These are phyloP conservation scores for Terana coerulea DNA, from an alignment of 768 basidiomycete species.

Conservation along the genomic window DNA sequence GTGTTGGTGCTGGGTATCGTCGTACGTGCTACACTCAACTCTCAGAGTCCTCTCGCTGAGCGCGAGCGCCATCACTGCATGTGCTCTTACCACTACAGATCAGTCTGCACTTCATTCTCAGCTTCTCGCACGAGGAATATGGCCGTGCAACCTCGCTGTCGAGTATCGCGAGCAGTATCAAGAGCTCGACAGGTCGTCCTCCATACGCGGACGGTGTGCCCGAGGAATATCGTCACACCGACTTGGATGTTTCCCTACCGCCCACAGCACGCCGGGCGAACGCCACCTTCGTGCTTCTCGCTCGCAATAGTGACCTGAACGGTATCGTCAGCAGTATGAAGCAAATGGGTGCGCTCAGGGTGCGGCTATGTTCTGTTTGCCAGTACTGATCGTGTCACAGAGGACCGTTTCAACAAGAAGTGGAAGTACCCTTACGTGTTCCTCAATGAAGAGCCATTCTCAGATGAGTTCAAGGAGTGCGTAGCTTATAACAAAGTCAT, in stretches of 20 bases:
- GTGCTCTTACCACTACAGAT: conserved; percentile 33
- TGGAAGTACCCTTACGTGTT: conserved; percentile 80
- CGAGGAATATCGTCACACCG: conserved; percentile 26
- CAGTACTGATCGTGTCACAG: conserved; percentile 7
- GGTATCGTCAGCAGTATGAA: conserved; percentile 46
- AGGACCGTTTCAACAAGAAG: conserved; percentile 58
- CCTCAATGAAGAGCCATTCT: conserved; percentile 78
- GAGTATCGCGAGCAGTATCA: conserved; percentile 30
- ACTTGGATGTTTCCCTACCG: conserved; percentile 12
- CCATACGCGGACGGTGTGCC: conserved; percentile 58
- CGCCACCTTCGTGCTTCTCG: conserved; percentile 54
- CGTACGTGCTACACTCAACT: conserved; percentile 17
- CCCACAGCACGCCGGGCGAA: conserved; percentile 39
- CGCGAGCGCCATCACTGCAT: not conserved
- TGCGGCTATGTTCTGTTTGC: not conserved
- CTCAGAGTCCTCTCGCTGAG: not conserved
- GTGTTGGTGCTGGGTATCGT: conserved; percentile 35
- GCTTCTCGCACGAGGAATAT: conserved; percentile 47
- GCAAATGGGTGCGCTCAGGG: conserved; percentile 37
- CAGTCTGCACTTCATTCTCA: conserved; percentile 52
- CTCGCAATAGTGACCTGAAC: conserved; percentile 40
- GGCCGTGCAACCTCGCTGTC: conserved; percentile 41
- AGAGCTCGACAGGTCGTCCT: conserved; percentile 25
- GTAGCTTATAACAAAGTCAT: too few relatives aligned
- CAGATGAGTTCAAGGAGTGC: conserved; percentile 66